phyloP scores from a whole-genome alignment of 108 stramenopile species.

The Discostella pseudostelligera region DNA sequence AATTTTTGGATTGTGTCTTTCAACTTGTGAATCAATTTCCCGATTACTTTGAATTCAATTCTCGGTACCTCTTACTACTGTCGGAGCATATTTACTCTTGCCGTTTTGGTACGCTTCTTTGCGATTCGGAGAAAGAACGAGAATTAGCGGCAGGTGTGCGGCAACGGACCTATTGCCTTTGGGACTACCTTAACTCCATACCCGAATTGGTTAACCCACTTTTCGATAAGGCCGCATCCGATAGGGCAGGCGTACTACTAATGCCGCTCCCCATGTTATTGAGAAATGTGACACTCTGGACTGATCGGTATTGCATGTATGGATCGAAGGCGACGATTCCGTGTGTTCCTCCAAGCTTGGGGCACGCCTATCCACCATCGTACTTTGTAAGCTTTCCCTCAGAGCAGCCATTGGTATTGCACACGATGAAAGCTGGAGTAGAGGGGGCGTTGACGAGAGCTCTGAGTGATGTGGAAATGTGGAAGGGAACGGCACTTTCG shows the following conservation, averaged over 20 bases:
- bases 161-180: slow-evolving; percentile 79
- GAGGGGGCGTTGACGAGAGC: slow-evolving; percentile 25
- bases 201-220: slow-evolving; percentile 42
- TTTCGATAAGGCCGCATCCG: slow-evolving; percentile 33
- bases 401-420: slow-evolving; percentile 26
- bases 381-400: neutral
- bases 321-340: slow-evolving; percentile 66
- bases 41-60: slow-evolving; percentile 85
- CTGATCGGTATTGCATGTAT: slow-evolving; percentile 65
- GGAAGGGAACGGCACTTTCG: slow-evolving; percentile 34
- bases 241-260: slow-evolving; percentile 56
- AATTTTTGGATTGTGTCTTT: slow-evolving; percentile 96
- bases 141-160: slow-evolving; percentile 77
- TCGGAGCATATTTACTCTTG: slow-evolving; percentile 89
- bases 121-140: slow-evolving; percentile 88
- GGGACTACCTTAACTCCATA: slow-evolving; percentile 79
- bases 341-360: slow-evolving; percentile 36
- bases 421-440: slow-evolving; percentile 14
- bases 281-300: slow-evolving; percentile 78
- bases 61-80: slow-evolving; percentile 68
- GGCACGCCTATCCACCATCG: slow-evolving; percentile 13
- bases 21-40: slow-evolving; percentile 91
- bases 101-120: slow-evolving; percentile 92
- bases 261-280: slow-evolving; percentile 82
- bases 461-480: slow-evolving; percentile 31